Base-by-base conservation (phyloP, 2,329 filamentous ascomycete genomes). In the Ceratocystiopsis sp. region DNA sequence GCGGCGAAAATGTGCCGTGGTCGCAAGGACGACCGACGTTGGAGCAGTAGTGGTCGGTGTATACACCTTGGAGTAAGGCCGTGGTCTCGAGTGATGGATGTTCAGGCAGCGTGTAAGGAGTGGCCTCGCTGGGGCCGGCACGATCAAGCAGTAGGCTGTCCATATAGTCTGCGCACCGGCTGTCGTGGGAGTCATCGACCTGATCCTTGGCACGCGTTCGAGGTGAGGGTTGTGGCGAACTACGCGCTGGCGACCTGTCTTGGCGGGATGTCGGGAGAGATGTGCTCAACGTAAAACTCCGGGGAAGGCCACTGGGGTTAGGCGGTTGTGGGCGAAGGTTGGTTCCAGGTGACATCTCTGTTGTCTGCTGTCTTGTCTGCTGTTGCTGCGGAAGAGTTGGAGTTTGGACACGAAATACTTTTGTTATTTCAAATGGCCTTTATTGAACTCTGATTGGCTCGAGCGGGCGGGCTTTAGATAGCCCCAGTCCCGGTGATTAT, bases 1-100 rank as follows among this genome's bases (percentile, higher is more conserved):
- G 65, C 1, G 82, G 79, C 37, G 82, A 85, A 54, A 87, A 84
- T 15, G 81, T 82, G 52, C 83, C 84, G 61, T 91, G 80, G 52
- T 71, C 69, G 63, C 78, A 84, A 29, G 25, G 25, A 42, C 59
- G 57, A 17, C 66, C 68, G 11, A 65, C 59, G 49, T 71, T 66
- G 6, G 58, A 60, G 32, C 52, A 58, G 35, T 63, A 59, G 44
- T 52, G 51, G 43, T 29, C 25, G 5, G 10, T 10, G 58, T 53
- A 45, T 62, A 57, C 46, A 21, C 53, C 48, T 9, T 56, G 54
- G 13, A 74, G 61, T 21, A 78, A 58, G 3, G 69, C 63, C 2
- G 72, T 73, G 3, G 63, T 65, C 51, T 78, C 74, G 49, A 59
- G 60, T 9, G 60, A 29, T 2, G 25, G 10, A 11, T 9, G 6